phyloP scores from a whole-genome alignment of 2,329 filamentous ascomycete species.

The Ampelomyces quisqualis region DNA sequence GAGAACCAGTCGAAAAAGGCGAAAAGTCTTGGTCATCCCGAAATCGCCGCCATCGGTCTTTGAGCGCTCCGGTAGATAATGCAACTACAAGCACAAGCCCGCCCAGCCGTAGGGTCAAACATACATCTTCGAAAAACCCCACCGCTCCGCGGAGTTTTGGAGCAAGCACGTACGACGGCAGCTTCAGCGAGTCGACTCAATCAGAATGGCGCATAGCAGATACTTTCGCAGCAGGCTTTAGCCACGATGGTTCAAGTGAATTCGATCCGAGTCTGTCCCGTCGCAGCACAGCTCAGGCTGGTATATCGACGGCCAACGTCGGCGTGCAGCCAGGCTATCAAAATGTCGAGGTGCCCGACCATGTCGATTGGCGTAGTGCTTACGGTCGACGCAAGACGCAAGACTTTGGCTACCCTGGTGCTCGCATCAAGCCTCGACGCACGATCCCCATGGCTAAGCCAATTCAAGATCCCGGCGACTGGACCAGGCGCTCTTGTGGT shows the following conservation, averaged over 20 bases:
- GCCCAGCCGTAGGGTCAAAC: too few species aligned
- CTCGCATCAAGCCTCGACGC: slow-evolving; percentile 25
- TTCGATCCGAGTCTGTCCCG: slow-evolving; percentile 16
- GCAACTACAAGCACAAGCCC: too few species aligned
- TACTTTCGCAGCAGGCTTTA: too few species aligned
- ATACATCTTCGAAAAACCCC: too few species aligned
- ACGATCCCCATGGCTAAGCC: slow-evolving; percentile 13
- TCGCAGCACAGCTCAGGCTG: slow-evolving; percentile 7
- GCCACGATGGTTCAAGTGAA: slow-evolving; percentile 28
- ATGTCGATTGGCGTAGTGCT: slow-evolving; percentile 32
- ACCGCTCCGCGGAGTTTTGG: too few species aligned
- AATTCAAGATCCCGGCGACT: slow-evolving; percentile 25
- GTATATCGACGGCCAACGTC: slow-evolving; percentile 9
- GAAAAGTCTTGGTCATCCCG: slow-evolving; percentile 1
- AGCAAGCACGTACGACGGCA: too few species aligned
- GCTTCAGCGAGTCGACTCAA: too few species aligned
- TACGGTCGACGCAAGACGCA: slow-evolving; percentile 36
- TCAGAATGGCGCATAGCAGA: too few species aligned
- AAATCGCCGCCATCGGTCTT: slow-evolving; percentile 11
- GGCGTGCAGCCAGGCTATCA: slow-evolving; percentile 18
- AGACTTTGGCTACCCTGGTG: slow-evolving; percentile 40
- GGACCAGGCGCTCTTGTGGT: slow-evolving; percentile 33
- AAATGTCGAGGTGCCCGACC: slow-evolving; percentile 21
- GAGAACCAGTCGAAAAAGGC: slow-evolving; percentile 18
- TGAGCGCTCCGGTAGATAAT: slow-evolving; percentile 13